Base-by-base conservation (phyloP, 768 basidiomycete genomes). In the Lentinula aciculospora region DNA sequence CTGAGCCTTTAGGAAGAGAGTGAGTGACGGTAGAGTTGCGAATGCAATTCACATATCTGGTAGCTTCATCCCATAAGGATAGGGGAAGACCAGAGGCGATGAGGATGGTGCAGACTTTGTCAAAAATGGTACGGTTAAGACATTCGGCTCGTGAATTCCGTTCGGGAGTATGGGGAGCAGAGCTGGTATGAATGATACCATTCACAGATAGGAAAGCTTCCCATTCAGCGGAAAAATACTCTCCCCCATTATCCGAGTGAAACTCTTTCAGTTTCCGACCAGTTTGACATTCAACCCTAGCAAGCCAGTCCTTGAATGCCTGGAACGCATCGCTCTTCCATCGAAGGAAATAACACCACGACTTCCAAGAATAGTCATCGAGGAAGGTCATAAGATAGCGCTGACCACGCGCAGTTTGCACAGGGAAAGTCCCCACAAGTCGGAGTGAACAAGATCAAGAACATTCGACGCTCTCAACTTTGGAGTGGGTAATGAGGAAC, bases 91-190 rank as follows among this genome's bases (percentile, higher is more conserved):
- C n/a, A n/a, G n/a, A n/a, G n/a, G n/a, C n/a, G n/a, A n/a, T n/a
- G n/a, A n/a, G n/a, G n/a, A n/a, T n/a, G n/a, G 27, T 27, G 46
- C 54, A 57, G 32, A 64, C 54, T 7, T n/a, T 5, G 37, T 78
- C 70, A 7, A 72, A 15, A 10, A 75, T 61, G 0, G 72, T 75
- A 8, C 71, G 61, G 59, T 79, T 81, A 2, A 66, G 61, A 10
- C 71, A 63, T 62, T 81, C 73, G 0, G 77, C 72, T 17, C 79
- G 60, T 0, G 79, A 75, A 57, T 80, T 81, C 44, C 79, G 69
- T 53, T 75, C 64, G 0, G 73, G 78, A 0, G 73, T 76, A 59
- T 81, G 68, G 19, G 76, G 74, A 1, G 72, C 65, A 1, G 75
- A n/a, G n/a, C n/a, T n/a, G n/a, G n/a, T n/a, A n/a, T n/a, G n/a